These are phyloP conservation scores for Phytopythium chamaehyphon DNA, from an alignment of 352 stramenopile species.

Conservation along the genomic window DNA sequence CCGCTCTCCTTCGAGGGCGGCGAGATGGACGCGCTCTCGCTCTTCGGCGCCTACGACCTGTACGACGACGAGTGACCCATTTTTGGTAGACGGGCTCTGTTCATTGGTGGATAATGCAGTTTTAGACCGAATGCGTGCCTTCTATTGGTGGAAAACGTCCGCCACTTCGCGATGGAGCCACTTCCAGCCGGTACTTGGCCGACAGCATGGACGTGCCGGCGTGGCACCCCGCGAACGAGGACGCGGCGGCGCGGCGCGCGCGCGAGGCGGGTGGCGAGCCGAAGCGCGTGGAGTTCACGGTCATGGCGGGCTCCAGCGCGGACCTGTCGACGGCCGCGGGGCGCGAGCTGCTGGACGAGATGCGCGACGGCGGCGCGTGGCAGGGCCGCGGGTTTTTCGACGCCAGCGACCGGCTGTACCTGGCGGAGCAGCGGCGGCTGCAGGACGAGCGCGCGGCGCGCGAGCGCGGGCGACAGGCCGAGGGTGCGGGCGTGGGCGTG, in stretches of 20 bases:
- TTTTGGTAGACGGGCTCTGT: neutral
- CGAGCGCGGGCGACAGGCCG: constrained; percentile 25
- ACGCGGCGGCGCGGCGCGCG: constrained; percentile 31
- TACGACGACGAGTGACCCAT: constrained; percentile 9
- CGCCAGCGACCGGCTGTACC: constrained; percentile 67
- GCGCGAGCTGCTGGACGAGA: constrained; percentile 48
- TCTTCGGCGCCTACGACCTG: constrained; percentile 8
- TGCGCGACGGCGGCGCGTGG: constrained; percentile 25
- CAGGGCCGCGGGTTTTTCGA: constrained; percentile 64
- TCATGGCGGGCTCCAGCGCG: constrained; percentile 49
- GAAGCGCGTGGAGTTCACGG: constrained; percentile 61
- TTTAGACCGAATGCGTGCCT: constrained; percentile 9
- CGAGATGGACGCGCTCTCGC: neutral
- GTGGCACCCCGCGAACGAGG: constrained; percentile 71
- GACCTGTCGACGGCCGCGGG: constrained; percentile 68
- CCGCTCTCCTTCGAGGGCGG: constrained; percentile 31
- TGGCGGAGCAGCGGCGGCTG: constrained; percentile 59
- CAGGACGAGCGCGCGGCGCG: constrained; percentile 28
- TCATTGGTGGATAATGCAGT: constrained; percentile 1
- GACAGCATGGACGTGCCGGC: constrained; percentile 59
- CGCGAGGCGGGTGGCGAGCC: constrained; percentile 12
- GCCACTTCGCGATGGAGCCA: neutral
- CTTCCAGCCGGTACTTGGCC: constrained; percentile 1
- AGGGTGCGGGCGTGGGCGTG: constrained; percentile 18
- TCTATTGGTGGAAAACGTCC: neutral